Evolutionary conservation across 331 rosid species (phyloP).

Genomic region (Arachis monticola): DNA sequence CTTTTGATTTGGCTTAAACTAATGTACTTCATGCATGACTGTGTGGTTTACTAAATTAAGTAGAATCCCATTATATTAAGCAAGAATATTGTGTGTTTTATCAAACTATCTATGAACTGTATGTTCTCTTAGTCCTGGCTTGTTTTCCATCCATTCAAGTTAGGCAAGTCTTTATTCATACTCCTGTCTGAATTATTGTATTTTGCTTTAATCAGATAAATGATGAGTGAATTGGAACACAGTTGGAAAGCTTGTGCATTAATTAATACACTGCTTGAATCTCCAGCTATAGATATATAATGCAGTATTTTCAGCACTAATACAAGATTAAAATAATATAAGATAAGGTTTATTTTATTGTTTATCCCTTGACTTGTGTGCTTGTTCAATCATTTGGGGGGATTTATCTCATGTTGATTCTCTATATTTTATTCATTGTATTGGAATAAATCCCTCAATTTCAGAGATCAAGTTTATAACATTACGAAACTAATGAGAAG

Average conservation of each 20-base stretch:
- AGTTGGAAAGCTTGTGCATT: conserved; percentile 59
- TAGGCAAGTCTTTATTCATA: too few relatives aligned
- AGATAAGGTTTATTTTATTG: conserved; percentile 34
- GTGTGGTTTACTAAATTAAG: too few relatives aligned
- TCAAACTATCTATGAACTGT: too few relatives aligned
- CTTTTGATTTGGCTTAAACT: too few relatives aligned
- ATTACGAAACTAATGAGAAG: conserved; percentile 53
- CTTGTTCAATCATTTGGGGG: conserved; percentile 58
- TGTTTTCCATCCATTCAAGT: too few relatives aligned
- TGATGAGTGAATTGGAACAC: conserved; percentile 47
- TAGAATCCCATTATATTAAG: too few relatives aligned
- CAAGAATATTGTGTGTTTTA: too few relatives aligned
- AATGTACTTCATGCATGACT: too few relatives aligned
- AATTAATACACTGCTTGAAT: conserved; percentile 50
- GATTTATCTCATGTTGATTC: conserved; percentile 51
- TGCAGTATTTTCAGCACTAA: conserved; percentile 46
- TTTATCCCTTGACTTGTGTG: conserved; percentile 57
- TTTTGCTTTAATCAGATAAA: conserved; percentile 44
- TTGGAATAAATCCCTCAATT: conserved; percentile 44
- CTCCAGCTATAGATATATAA: conserved; percentile 44
- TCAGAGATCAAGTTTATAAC: conserved; percentile 30
- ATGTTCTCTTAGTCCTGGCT: too few relatives aligned
- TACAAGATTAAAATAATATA: conserved; percentile 23
- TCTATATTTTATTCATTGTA: conserved; percentile 43
- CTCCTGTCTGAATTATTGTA: too few relatives aligned